Base-by-base conservation (phyloP, 192 early-diverging fungal species). In the Spizellomyces punctatus region DNA sequence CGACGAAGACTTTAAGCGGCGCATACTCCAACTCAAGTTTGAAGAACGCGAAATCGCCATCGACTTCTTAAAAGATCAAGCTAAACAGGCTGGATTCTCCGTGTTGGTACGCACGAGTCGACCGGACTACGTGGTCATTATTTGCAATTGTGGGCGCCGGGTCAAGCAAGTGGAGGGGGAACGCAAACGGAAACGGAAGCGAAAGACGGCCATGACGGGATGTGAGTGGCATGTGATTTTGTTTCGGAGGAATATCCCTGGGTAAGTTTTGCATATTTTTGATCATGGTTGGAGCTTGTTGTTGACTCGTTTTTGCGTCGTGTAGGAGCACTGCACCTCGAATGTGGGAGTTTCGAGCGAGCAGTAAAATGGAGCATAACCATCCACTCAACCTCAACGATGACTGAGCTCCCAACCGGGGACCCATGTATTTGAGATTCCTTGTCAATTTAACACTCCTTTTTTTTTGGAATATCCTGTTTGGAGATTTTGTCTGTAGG, bases 151-250 rank as follows among this genome's bases (percentile, higher is more conserved):
- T 50, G 76, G 76, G 1, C 50, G 76, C 10, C 10, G 76, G 60
- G 62, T 64, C 48, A 63, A 72, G 62, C 52, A 77, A 54, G 63
- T 41, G 2, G 62, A 65, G 43, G 76, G 56, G 9, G 71, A 74
- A 56, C 10, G 57, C 60, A 66, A 73, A 50, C 19, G 76, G 58
- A 74, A 74, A 47, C 19, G 66, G 27, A 77, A 77, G 72, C 69
- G 66, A 44, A 74, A 77, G 62, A 75, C 72, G 71, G 76, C 71
- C 6, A 69, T 77, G 71, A 77, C 76, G 66, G 76, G 76, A 8
- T 77, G 76, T 47, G 67, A 74, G 60, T 77, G 76, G 76, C 70
- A 74, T 57, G 60, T 77, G 12, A 77, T 77, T 63, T 63, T 77
- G 63, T 77, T 71, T 75, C 63, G 72, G 45, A 17, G 66, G 46